Evolutionary conservation across 2,329 filamentous ascomycete genomes (phyloP).

Genomic region (Ophiostoma ulmi): DNA sequence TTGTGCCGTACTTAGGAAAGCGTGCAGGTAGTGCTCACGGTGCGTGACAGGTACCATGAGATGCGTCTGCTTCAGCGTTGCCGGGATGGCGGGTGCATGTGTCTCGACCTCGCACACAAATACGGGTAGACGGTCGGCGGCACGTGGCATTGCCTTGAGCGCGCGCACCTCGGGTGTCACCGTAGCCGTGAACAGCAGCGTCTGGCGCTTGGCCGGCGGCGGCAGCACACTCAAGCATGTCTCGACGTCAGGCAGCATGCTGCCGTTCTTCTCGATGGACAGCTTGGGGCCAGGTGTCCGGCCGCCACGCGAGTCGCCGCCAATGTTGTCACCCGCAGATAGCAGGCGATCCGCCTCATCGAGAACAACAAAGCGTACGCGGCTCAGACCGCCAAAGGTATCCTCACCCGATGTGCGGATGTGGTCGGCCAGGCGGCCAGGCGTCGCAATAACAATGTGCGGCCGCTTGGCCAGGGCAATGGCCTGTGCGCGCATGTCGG

Average conservation of each 20-base stretch:
- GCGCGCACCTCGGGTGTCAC: constrained; percentile 88
- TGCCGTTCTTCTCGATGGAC: constrained; percentile 54
- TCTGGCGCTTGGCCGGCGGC: constrained; percentile 74
- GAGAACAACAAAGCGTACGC: constrained; percentile 80
- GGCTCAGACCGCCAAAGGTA: constrained; percentile 73
- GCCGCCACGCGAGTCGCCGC: not conserved
- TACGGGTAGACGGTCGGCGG: constrained; percentile 65
- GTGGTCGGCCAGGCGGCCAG: constrained; percentile 87
- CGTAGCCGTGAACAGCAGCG: constrained; percentile 91
- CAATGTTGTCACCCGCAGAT: constrained; percentile 41
- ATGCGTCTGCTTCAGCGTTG: constrained; percentile 77
- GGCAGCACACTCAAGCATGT: constrained; percentile 80
- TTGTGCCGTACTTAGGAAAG: constrained; percentile 71
- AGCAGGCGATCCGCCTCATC: constrained; percentile 94
- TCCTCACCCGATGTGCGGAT: constrained; percentile 87
- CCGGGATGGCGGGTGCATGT: constrained; percentile 67
- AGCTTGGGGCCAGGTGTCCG: not conserved
- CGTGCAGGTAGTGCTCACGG: constrained; percentile 90
- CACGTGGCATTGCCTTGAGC: constrained; percentile 69
- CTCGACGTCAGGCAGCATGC: constrained; percentile 91
- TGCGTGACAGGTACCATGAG: constrained; percentile 85
- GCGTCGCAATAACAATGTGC: constrained; percentile 91
- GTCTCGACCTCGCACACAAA: constrained; percentile 88
- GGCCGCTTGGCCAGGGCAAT: constrained; percentile 75
- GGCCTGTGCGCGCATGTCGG: constrained; percentile 88